A percentile compares a stretch with the other conserved stretches of the same genome.
phyloP scores from a whole-genome alignment of 106 monocot genomes.

The Allium fistulosum region DNA sequence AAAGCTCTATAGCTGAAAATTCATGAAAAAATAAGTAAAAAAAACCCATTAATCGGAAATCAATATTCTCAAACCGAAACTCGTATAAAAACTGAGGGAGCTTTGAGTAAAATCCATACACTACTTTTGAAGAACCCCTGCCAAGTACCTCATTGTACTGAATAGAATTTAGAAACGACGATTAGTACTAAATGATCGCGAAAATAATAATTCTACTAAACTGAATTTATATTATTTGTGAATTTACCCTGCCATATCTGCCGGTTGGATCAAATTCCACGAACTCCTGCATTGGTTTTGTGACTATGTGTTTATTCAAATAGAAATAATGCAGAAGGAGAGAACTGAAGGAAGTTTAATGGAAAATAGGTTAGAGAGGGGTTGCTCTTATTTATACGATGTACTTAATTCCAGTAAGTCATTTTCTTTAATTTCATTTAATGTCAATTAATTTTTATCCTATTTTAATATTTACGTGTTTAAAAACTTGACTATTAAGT shows the following conservation, averaged over 20 bases:
- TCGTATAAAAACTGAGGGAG: neutral
- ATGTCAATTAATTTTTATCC: too few species aligned
- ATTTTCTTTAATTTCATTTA: too few species aligned
- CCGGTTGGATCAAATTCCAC: constrained; percentile 70
- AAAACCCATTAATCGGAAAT: neutral
- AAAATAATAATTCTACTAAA: neutral
- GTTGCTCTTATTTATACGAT: too few species aligned
- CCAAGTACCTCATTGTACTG: constrained; percentile 76
- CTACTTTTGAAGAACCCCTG: constrained; percentile 60
- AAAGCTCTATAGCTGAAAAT: constrained; percentile 49
- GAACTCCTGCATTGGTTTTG: constrained; percentile 15
- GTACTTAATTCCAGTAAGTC: too few species aligned
- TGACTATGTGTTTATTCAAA: too few species aligned
- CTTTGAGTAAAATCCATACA: constrained; percentile 24
- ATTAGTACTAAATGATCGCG: neutral
- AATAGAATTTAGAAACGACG: neutral
- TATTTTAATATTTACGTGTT: too few species aligned
- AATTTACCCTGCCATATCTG: constrained; percentile 60
- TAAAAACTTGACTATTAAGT: too few species aligned
- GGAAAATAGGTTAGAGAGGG: too few species aligned
- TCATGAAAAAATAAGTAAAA: neutral
- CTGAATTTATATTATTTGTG: neutral
- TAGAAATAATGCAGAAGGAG: neutral
- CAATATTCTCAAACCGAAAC: neutral
- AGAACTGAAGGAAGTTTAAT: neutral